These are phyloP conservation scores for Porphyra umbilicalis DNA, from an alignment of 31 red algal genomes.

Conservation along the genomic window DNA sequence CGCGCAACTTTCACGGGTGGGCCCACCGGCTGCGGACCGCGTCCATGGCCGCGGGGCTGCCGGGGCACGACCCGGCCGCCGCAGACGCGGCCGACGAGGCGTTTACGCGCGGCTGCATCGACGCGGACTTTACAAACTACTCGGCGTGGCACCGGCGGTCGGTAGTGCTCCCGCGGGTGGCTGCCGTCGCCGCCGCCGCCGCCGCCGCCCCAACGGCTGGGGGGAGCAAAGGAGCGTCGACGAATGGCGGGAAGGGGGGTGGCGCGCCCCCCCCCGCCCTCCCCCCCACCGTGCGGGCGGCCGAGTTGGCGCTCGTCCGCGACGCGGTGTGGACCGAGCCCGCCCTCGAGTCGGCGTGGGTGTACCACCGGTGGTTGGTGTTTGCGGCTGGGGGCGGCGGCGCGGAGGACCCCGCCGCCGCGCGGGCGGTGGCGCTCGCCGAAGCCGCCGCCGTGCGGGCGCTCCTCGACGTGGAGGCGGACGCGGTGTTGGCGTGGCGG, in stretches of 20 bases:
- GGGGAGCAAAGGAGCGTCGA: no score
- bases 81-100: conserved; percentile 1
- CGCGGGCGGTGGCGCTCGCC: neutral
- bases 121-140: conserved; percentile 93
- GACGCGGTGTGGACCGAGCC: conserved; percentile 92
- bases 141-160: conserved; percentile 90
- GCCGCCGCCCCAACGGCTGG: neutral
- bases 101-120: conserved; percentile 59
- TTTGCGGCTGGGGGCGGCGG: conserved; percentile 43
- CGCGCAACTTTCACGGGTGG: conserved; percentile 92
- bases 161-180: conserved; percentile 41
- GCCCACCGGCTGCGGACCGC: conserved; percentile 74
- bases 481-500: neutral
- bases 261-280: neutral
- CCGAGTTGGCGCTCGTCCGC: conserved; percentile 65
- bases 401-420: neutral
- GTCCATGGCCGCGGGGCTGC: conserved; percentile 4
- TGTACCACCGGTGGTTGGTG: conserved; percentile 89
- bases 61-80: conserved; percentile 4
- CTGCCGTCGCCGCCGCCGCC: neutral
- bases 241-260: no score
- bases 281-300: conserved; percentile 8
- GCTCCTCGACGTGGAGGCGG: neutral
- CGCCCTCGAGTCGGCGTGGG: conserved; percentile 79
- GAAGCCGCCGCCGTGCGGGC: neutral